These are phyloP conservation scores for Acer saccharum DNA, from an alignment of 345 rosid genomes.

Conservation along the genomic window DNA sequence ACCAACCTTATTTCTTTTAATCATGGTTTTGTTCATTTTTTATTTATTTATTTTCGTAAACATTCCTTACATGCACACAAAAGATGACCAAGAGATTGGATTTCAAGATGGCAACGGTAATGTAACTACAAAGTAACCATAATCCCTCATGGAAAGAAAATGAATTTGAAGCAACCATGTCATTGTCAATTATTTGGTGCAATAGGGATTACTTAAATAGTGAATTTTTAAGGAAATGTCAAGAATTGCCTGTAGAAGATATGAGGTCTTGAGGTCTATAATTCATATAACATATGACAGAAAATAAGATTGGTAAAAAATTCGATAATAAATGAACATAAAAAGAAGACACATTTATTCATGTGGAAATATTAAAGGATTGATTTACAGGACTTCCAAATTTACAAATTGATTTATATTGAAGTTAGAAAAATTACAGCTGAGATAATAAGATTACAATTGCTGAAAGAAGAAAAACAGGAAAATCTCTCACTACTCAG, in stretches of 20 bases:
- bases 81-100: no score
- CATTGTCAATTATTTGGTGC: no score
- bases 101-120: no score
- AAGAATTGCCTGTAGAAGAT: background rate
- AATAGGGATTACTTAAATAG: no score
- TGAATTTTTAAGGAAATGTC: no score
- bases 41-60: no score
- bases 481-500: background rate
- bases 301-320: background rate
- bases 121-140: no score
- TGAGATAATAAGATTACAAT: background rate
- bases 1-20: no score
- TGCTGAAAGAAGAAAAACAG: background rate
- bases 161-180: no score
- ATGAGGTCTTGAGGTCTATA: background rate
- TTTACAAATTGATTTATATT: constrained; percentile 5
- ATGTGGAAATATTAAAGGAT: background rate
- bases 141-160: no score
- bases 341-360: background rate
- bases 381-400: constrained; percentile 2
- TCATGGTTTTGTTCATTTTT: no score
- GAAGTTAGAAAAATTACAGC: background rate
- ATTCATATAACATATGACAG: background rate
- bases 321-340: background rate
- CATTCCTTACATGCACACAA: no score